phyloP scores from a whole-genome alignment of 768 basidiomycete genomes.

The Sistotremastrum suecicum region DNA sequence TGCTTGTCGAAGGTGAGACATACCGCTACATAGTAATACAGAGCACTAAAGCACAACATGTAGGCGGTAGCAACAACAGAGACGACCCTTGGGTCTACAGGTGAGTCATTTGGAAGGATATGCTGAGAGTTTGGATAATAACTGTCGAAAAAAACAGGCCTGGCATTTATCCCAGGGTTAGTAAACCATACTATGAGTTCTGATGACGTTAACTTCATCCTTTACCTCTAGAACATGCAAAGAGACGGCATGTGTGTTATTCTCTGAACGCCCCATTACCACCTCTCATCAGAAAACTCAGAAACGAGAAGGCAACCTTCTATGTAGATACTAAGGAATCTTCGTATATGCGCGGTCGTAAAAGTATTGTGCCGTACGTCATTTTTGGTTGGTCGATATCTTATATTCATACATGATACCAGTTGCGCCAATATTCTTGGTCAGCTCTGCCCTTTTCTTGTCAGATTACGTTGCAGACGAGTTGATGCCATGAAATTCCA shows the following conservation, averaged over 20 bases:
- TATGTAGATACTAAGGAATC: constrained; percentile 49
- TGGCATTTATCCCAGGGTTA: constrained; percentile 31
- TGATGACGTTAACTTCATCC: too few relatives aligned
- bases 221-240: constrained; percentile 51
- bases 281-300: constrained; percentile 11
- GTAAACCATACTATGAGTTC: too few relatives aligned
- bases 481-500: constrained; percentile 5
- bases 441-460: constrained; percentile 9
- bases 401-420: not conserved
- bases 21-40: too few relatives aligned
- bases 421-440: constrained; percentile 57
- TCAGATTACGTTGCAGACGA: constrained; percentile 41
- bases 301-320: constrained; percentile 64
- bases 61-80: constrained; percentile 55
- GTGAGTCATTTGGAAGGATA: constrained; percentile 12
- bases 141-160: constrained; percentile 22
- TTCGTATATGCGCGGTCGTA: constrained; percentile 43
- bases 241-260: constrained; percentile 44
- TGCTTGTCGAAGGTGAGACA: constrained; percentile 52
- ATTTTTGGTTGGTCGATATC: not conserved
- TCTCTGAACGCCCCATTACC: not conserved
- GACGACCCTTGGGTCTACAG: constrained; percentile 67
- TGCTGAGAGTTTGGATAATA: too few relatives aligned
- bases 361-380: constrained; percentile 53
- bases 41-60: not conserved